Evolutionary conservation across 768 basidiomycete genomes (phyloP).

Genomic region (Gloeopeniophorella convolvens): DNA sequence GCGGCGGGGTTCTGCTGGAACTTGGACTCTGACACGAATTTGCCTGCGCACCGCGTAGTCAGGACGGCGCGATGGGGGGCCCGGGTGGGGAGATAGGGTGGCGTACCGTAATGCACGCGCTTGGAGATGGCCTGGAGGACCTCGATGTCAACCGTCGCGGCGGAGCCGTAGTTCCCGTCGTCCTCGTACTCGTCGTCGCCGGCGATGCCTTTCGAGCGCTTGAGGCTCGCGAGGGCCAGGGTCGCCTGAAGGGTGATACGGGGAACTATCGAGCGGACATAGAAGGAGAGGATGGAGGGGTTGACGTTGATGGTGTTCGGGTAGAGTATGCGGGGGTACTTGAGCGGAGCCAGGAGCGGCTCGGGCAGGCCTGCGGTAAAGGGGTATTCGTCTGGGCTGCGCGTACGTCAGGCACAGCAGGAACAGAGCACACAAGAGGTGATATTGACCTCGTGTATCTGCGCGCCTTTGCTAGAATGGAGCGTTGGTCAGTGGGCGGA

Average conservation of each 20-base stretch:
- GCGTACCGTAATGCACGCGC: constrained; percentile 93
- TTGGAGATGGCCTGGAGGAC: constrained; percentile 97
- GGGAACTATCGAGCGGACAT: constrained; percentile 82
- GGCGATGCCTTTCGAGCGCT: constrained; percentile 58
- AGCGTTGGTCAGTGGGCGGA: not conserved
- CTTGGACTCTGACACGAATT: constrained; percentile 98
- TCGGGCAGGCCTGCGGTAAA: constrained; percentile 79
- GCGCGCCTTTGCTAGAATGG: constrained; percentile 80
- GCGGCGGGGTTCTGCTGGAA: constrained; percentile 79
- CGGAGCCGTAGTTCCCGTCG: constrained; percentile 97
- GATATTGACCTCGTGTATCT: constrained; percentile 78
- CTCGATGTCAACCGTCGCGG: constrained; percentile 91
- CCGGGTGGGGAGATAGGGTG: not conserved
- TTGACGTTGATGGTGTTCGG: constrained; percentile 85
- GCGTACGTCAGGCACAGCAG: not conserved
- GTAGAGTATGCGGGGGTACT: constrained; percentile 71
- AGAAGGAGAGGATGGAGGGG: constrained; percentile 80
- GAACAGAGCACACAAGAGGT: not conserved
- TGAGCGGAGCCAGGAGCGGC: constrained; percentile 69
- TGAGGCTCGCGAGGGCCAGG: constrained; percentile 52
- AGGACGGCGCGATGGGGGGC: constrained; percentile 1
- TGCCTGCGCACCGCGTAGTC: constrained; percentile 52
- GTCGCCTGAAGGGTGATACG: constrained; percentile 77
- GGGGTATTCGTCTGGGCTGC: constrained; percentile 95
- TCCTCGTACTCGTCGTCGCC: constrained; percentile 74